These are phyloP conservation scores for Tricholoma sp. DNA, from an alignment of 768 basidiomycete species.

Conservation along the genomic window DNA sequence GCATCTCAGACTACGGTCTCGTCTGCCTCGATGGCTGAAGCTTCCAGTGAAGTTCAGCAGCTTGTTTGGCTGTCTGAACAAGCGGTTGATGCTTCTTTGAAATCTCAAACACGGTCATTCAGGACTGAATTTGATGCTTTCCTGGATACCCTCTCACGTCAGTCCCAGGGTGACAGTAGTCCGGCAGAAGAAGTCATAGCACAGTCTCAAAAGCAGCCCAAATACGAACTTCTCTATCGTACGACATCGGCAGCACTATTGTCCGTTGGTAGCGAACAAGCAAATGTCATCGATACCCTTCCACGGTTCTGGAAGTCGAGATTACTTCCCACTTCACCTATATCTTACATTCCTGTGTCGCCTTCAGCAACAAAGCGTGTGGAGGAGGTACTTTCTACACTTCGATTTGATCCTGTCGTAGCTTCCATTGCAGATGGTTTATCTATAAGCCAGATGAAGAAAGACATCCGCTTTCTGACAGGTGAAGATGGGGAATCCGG, in stretches of 20 bases:
- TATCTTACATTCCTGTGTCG: slow-evolving; percentile 53
- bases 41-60: slow-evolving; percentile 25
- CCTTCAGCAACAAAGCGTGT: slow-evolving; percentile 49
- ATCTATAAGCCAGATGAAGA: slow-evolving; percentile 57
- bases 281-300: slow-evolving; percentile 48
- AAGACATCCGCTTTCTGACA: slow-evolving; percentile 77
- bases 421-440: slow-evolving; percentile 67
- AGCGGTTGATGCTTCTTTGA: slow-evolving; percentile 42
- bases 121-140: slow-evolving; percentile 30
- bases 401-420: slow-evolving; percentile 67
- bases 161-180: slow-evolving; percentile 1
- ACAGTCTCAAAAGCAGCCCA: slow-evolving; percentile 1
- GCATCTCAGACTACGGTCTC: slow-evolving; percentile 19
- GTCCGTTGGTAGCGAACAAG: slow-evolving; percentile 37
- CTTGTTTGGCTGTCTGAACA: slow-evolving; percentile 62
- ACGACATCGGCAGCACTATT: slow-evolving; percentile 43
- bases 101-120: slow-evolving; percentile 23
- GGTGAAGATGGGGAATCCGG: slow-evolving; percentile 75
- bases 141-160: slow-evolving; percentile 21
- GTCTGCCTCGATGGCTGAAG: slow-evolving; percentile 22
- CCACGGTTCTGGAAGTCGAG: slow-evolving; percentile 73
- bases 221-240: slow-evolving; percentile 38
- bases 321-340: slow-evolving; percentile 47
- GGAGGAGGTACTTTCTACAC: slow-evolving; percentile 45
- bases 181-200: slow-evolving; percentile 16